A percentile compares a stretch with the other conserved stretches of the same genome.
Conservation (phyloP, 495 filamentous ascomycete genomes). For the Podospora comata region DNA sequence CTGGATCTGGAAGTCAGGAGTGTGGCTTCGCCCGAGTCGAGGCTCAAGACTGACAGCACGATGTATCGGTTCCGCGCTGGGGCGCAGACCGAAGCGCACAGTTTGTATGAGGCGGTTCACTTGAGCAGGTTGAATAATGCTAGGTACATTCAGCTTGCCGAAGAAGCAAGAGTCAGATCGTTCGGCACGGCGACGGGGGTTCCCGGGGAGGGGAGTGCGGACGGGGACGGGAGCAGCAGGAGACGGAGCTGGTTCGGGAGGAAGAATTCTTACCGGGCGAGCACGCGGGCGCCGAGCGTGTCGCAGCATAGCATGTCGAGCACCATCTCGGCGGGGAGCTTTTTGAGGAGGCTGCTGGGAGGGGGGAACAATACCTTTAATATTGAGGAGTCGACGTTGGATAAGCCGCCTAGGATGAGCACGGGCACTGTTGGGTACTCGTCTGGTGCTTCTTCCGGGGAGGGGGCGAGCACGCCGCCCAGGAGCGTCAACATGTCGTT, state of each 20-base stretch:
- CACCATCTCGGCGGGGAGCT: constrained; percentile 69
- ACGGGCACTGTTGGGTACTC: constrained; percentile 54
- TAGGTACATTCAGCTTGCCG: constrained; percentile 78
- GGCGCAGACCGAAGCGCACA: constrained; percentile 70
- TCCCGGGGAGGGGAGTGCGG: constrained; percentile 36
- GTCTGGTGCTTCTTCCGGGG: constrained; percentile 46
- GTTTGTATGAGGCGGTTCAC: constrained; percentile 79
- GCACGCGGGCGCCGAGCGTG: constrained; percentile 49
- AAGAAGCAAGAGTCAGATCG: constrained; percentile 49
- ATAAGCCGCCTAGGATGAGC: constrained; percentile 35
- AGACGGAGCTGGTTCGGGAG: constrained; percentile 55
- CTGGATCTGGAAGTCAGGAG: constrained; percentile 93
- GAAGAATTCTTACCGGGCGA: constrained; percentile 57
- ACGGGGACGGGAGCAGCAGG: constrained; percentile 32
- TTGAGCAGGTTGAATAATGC: constrained; percentile 80
- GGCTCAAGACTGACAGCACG: constrained; percentile 66
- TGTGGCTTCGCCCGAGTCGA: constrained; percentile 67
- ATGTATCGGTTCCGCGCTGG: constrained; percentile 73
- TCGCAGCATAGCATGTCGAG: constrained; percentile 44
- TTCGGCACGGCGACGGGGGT: constrained; percentile 44
- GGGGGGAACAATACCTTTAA: constrained; percentile 66
- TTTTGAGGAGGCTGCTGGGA: constrained; percentile 58
- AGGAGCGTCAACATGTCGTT: constrained; percentile 54
- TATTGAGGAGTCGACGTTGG: constrained; percentile 58
- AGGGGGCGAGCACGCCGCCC: constrained; percentile 50